Conservation (phyloP, 1,284 basidiomycete species). For the Marasmius oreades region DNA sequence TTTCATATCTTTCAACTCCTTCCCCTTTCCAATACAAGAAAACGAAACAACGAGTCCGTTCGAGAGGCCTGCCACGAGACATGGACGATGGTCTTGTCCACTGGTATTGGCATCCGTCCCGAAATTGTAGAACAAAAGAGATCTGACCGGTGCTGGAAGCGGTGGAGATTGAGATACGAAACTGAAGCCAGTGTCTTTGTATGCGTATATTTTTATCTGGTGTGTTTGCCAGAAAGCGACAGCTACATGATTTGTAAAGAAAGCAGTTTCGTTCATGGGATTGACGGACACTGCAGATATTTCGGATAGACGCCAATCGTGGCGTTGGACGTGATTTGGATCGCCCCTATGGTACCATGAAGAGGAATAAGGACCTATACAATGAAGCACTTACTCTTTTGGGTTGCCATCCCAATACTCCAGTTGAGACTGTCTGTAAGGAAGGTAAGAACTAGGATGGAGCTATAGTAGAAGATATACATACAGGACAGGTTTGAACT, state of each 20-base stretch:
- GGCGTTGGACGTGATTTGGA: background rate
- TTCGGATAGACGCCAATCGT: constrained; percentile 31
- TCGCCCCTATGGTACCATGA: background rate
- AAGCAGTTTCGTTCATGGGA: constrained; percentile 46
- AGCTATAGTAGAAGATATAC: background rate
- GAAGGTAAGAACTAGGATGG: background rate
- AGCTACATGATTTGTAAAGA: constrained; percentile 47
- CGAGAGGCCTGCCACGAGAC: constrained; percentile 75
- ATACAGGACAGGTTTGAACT: background rate
- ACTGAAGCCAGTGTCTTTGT: constrained; percentile 30
- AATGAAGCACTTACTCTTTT: background rate
- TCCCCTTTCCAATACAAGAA: constrained; percentile 24
- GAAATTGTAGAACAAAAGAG: constrained; percentile 70
- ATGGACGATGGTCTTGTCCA: constrained; percentile 39
- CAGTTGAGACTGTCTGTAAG: background rate
- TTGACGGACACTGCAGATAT: constrained; percentile 65
- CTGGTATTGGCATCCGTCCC: constrained; percentile 33
- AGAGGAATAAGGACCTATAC: constrained; percentile 15
- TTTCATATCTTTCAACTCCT: constrained; percentile 50
- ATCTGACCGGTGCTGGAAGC: constrained; percentile 63
- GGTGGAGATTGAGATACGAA: constrained; percentile 41
- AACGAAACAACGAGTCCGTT: constrained; percentile 78
- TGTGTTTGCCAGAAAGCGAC: constrained; percentile 80
- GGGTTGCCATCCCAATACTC: background rate
- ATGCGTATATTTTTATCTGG: constrained; percentile 55